phyloP scores from a whole-genome alignment of 1,284 basidiomycete species.

The Apiotrichum akiyoshidainum region DNA sequence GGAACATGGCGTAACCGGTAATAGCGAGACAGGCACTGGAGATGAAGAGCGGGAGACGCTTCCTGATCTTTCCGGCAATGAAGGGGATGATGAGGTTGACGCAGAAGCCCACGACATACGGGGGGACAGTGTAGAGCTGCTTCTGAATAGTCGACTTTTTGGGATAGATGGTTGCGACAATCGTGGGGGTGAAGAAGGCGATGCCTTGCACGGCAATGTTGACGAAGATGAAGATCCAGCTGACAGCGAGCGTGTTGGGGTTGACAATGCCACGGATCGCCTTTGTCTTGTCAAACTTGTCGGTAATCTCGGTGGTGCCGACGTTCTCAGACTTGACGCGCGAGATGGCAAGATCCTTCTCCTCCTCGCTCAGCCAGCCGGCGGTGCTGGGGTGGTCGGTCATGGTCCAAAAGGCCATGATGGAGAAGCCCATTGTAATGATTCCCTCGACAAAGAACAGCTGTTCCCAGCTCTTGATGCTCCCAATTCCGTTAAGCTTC shows the following conservation, averaged over 20 bases:
- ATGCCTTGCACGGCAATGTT: slow-evolving; percentile 40
- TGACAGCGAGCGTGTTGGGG: slow-evolving; percentile 27
- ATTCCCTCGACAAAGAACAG: slow-evolving; percentile 38
- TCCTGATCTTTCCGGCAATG: slow-evolving; percentile 39
- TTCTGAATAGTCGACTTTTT: slow-evolving; percentile 24
- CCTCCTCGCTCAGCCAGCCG: slow-evolving; percentile 24
- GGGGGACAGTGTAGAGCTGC: slow-evolving; percentile 47
- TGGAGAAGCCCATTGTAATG: slow-evolving; percentile 31
- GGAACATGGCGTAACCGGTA: slow-evolving; percentile 36
- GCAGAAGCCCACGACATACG: slow-evolving; percentile 40
- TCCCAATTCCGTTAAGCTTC: slow-evolving; percentile 22
- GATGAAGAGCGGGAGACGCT: slow-evolving; percentile 39
- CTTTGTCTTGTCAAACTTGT: slow-evolving; percentile 14
- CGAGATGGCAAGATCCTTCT: slow-evolving; percentile 27
- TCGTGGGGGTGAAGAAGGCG: slow-evolving; percentile 34
- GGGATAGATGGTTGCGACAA: slow-evolving; percentile 34
- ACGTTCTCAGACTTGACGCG: slow-evolving; percentile 32
- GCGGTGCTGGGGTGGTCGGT: slow-evolving; percentile 30
- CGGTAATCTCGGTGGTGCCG: slow-evolving; percentile 19
- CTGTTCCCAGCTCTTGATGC: slow-evolving; percentile 21
- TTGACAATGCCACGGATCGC: slow-evolving; percentile 21
- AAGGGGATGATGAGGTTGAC: slow-evolving; percentile 35
- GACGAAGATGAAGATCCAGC: slow-evolving; percentile 48
- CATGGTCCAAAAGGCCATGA: slow-evolving; percentile 29
- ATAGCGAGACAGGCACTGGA: slow-evolving; percentile 34